A percentile compares a stretch with the other conserved stretches of the same genome.
phyloP scores from a whole-genome alignment of 306 rosid genomes.

The Carpinus viminea region DNA sequence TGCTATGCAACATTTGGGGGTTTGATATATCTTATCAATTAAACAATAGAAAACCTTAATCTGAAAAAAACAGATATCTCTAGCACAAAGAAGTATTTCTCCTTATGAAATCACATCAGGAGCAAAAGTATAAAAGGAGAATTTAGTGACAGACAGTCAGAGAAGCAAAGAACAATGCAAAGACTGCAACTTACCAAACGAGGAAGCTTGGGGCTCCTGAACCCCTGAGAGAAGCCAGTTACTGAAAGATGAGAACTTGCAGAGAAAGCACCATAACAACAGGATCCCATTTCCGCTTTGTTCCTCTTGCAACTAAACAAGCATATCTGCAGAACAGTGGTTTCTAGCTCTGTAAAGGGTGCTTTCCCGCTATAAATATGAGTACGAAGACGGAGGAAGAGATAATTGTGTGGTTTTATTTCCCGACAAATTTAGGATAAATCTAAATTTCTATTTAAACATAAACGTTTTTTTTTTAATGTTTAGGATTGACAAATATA shows the following conservation, averaged over 20 bases:
- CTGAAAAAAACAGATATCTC: background rate
- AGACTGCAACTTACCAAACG: constrained; percentile 45
- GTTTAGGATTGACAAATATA: too few species aligned
- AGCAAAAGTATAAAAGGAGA: background rate
- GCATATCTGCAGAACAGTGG: constrained; percentile 15
- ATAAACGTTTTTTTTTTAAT: too few species aligned
- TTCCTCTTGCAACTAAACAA: constrained; percentile 27
- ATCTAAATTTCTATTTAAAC: too few species aligned
- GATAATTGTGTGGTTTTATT: too few species aligned
- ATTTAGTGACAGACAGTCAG: constrained; percentile 8
- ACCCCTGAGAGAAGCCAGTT: constrained; percentile 36
- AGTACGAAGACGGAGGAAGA: too few species aligned
- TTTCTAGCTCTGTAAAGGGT: background rate
- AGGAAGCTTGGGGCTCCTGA: constrained; percentile 50
- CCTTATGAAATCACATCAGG: constrained; percentile 8
- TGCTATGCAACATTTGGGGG: background rate
- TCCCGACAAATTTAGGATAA: too few species aligned
- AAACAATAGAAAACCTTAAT: background rate
- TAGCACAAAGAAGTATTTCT: background rate
- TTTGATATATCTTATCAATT: background rate
- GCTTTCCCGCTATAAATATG: too few species aligned
- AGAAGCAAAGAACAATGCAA: constrained; percentile 17
- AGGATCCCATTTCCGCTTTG: constrained; percentile 51
- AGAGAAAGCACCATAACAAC: constrained; percentile 44
- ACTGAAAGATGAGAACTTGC: constrained; percentile 47